Evolutionary conservation across 2,329 filamentous ascomycete species (phyloP), one percentile per base, ranked within the genome.

Genomic region (Bipolaris gigantea): DNA sequence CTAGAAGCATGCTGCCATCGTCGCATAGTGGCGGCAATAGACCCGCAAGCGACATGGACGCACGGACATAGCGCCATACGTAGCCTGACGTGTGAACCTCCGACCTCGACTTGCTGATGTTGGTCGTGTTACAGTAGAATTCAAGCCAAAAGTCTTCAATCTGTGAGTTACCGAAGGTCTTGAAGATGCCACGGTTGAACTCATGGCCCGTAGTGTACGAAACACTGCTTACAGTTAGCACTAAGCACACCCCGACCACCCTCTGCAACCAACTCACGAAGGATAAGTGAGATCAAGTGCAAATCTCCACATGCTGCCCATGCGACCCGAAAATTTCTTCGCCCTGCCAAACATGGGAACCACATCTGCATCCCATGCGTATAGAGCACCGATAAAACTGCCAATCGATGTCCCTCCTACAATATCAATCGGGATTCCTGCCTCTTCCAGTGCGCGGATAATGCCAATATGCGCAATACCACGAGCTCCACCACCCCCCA

Each of bases 71-170:
- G 38, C 95, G 85, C 94, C 94, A 99, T 0, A 94, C 93, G 69
- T 99, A 99, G 13, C 94, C 94, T 56, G 89, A 94, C 0, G 92
- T 97, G 75, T 99, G 94, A 62, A 95, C 92, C 72, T 99, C 94
- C 3, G 86, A 86, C 18, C 93, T 85, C 57, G 89, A 94, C 74
- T 96, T 95, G 78, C 89, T 95, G 76, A 99, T 97, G 74, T 97
- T 99, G 34, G 95, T 99, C 0, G 94, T 97, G 76, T 99, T 99
- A 82, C 95, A 99, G 77, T 99, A 99, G 73, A 91, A 99, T 64
- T 96, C 92, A 10, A 99, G 83, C 94, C 94, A 99, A 69, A 97
- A 99, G 73, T 99, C 94, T 76, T 99, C 94, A 53, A 99, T 97
- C 71, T 97, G 94, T 9, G 90, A 90, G 67, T 97, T 91, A 13